Evolutionary conservation across 108 stramenopile species (phyloP).

Genomic region (Nitzschia putrida): DNA sequence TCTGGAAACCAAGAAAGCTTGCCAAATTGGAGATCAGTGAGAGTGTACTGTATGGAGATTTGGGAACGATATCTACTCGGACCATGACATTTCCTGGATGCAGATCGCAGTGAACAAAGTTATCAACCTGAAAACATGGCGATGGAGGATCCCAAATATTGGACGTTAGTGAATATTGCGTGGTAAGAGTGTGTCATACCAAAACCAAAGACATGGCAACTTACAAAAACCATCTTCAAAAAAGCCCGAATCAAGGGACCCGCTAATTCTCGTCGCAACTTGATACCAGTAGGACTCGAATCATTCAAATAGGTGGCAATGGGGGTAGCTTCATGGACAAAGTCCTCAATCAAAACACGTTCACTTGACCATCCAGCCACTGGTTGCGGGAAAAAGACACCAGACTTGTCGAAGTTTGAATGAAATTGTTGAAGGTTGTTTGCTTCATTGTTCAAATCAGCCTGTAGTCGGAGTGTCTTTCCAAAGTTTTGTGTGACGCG

Average conservation of each 20-base stretch:
- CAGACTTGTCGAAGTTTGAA: constrained; percentile 55
- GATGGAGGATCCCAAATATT: no score
- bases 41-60: background rate
- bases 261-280: constrained; percentile 60
- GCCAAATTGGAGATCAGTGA: background rate
- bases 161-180: no score
- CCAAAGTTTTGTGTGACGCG: constrained; percentile 75
- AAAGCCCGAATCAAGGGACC: constrained; percentile 78
- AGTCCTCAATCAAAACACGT: constrained; percentile 72
- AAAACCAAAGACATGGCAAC: constrained; percentile 12
- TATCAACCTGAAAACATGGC: constrained; percentile 23
- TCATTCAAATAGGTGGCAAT: constrained; percentile 73
- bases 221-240: constrained; percentile 87
- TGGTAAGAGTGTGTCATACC: no score
- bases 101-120: constrained; percentile 65
- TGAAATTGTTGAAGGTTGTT: constrained; percentile 65
- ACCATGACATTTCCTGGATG: constrained; percentile 65
- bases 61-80: constrained; percentile 15
- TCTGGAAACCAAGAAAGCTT: background rate
- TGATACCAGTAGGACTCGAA: constrained; percentile 49
- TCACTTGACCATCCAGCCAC: constrained; percentile 55
- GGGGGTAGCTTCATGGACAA: constrained; percentile 61
- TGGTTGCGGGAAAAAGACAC: constrained; percentile 73
- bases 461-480: constrained; percentile 63
- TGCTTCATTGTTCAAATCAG: constrained; percentile 79